A percentile compares a stretch with the other conserved stretches of the same genome.
Evolutionary conservation across 148 eudicot genomes (phyloP).

Genomic region (Dianthus caryophyllus): DNA sequence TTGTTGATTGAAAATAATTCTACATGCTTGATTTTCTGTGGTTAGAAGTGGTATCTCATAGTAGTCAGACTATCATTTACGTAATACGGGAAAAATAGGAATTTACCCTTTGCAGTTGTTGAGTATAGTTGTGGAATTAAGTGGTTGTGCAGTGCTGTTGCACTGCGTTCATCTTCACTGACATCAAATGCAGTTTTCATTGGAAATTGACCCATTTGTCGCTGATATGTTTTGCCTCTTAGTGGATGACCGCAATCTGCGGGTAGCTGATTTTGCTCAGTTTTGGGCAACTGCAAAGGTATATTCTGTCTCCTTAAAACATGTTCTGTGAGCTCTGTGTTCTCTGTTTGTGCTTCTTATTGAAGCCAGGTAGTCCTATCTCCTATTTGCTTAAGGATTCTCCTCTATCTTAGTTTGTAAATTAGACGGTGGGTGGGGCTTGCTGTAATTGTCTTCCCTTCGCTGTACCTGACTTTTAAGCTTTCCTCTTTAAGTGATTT

Average conservation of each 20-base stretch:
- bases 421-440: not conserved
- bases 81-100: slow-evolving; percentile 17
- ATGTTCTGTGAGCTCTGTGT: slow-evolving; percentile 41
- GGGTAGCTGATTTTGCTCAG: slow-evolving; percentile 99
- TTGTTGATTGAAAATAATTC: slow-evolving; percentile 12
- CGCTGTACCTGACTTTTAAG: slow-evolving; percentile 7
- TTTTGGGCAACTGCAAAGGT: slow-evolving; percentile 99
- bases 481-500: slow-evolving; percentile 12
- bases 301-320: slow-evolving; percentile 55
- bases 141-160: slow-evolving; percentile 71
- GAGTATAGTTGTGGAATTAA: slow-evolving; percentile 54
- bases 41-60: slow-evolving; percentile 1
- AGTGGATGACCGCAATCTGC: slow-evolving; percentile 99
- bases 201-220: slow-evolving; percentile 95
- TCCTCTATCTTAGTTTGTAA: not conserved
- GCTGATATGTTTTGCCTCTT: slow-evolving; percentile 98
- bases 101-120: slow-evolving; percentile 32
- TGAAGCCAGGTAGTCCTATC: slow-evolving; percentile 18
- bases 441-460: slow-evolving; percentile 12
- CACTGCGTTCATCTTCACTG: slow-evolving; percentile 81
- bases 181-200: slow-evolving; percentile 92
- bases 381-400: slow-evolving; percentile 13
- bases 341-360: slow-evolving; percentile 22
- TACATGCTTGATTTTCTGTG: slow-evolving; percentile 16
- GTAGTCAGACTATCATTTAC: slow-evolving; percentile 16